These are phyloP conservation scores for Trametes cingulata DNA, from an alignment of 768 basidiomycete species.

Conservation along the genomic window DNA sequence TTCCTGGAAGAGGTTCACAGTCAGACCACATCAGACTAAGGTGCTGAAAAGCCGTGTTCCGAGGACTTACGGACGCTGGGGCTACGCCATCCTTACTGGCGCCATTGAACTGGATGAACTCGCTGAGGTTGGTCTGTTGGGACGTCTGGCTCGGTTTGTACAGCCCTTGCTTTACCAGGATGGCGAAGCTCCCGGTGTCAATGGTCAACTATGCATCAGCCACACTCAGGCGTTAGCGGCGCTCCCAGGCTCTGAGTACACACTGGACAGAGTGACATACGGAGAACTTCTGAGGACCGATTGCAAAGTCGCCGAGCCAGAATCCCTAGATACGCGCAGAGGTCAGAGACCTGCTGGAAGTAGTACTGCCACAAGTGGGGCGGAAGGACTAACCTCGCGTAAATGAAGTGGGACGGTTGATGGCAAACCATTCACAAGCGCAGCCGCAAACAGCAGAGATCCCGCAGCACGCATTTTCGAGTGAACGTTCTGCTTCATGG, in stretches of 20 bases:
- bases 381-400: neutral
- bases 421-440: neutral
- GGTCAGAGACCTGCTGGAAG: no score
- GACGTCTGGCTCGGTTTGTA: constrained; percentile 14
- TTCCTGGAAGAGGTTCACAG: neutral
- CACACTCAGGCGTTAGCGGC: neutral
- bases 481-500: neutral
- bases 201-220: neutral
- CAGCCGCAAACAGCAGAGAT: neutral
- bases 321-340: constrained; percentile 5
- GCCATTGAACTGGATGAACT: constrained; percentile 21
- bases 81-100: constrained; percentile 12
- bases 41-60: neutral
- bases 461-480: neutral
- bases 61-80: neutral
- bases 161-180: constrained; percentile 10
- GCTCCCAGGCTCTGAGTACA: neutral
- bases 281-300: constrained; percentile 10
- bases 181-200: constrained; percentile 20
- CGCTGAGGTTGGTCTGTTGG: constrained; percentile 14
- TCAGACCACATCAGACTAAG: neutral
- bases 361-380: no score
- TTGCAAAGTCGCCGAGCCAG: constrained; percentile 9
- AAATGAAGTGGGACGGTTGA: neutral
- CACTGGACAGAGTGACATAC: neutral